Evolutionary conservation across 495 filamentous ascomycete species (phyloP).

Genomic region (Penicillium tannophilum): DNA sequence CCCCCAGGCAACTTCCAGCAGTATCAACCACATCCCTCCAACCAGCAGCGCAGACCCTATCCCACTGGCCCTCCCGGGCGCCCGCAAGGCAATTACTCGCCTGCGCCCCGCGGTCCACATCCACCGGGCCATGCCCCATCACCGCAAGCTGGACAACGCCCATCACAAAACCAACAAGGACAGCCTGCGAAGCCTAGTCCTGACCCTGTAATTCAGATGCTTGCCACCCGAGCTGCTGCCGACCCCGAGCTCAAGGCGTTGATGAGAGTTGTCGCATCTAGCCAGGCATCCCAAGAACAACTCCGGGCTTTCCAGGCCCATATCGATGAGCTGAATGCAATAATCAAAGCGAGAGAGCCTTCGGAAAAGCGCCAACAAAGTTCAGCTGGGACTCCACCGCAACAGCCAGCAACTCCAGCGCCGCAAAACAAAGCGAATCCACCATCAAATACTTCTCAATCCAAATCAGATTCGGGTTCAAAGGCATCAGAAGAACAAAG

Average conservation of each 20-base stretch:
- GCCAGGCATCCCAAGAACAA: slow-evolving; percentile 76
- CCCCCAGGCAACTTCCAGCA: slow-evolving; percentile 57
- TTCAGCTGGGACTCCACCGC: slow-evolving; percentile 23
- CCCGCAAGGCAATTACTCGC: slow-evolving; percentile 30
- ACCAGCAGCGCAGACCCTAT: slow-evolving; percentile 38
- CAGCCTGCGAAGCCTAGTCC: slow-evolving; percentile 58
- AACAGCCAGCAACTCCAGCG: slow-evolving; percentile 27
- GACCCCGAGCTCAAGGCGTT: slow-evolving; percentile 90
- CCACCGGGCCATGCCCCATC: slow-evolving; percentile 22
- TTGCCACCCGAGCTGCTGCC: slow-evolving; percentile 83
- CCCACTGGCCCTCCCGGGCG: slow-evolving; percentile 31
- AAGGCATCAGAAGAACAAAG: slow-evolving; percentile 11
- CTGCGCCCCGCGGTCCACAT: slow-evolving; percentile 35
- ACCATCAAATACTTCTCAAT: neutral
- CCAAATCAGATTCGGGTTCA: neutral
- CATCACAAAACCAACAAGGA: slow-evolving; percentile 35
- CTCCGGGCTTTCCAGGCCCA: slow-evolving; percentile 87
- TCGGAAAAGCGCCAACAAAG: slow-evolving; percentile 36
- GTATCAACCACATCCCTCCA: slow-evolving; percentile 52
- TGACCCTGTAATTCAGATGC: slow-evolving; percentile 93
- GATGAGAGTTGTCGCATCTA: slow-evolving; percentile 93
- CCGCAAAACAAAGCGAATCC: slow-evolving; percentile 22
- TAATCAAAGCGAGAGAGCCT: slow-evolving; percentile 52
- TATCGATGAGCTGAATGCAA: slow-evolving; percentile 82
- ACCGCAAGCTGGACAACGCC: slow-evolving; percentile 35